Conservation (phyloP, 495 filamentous ascomycete genomes). For the Penicillium tannophilum region DNA sequence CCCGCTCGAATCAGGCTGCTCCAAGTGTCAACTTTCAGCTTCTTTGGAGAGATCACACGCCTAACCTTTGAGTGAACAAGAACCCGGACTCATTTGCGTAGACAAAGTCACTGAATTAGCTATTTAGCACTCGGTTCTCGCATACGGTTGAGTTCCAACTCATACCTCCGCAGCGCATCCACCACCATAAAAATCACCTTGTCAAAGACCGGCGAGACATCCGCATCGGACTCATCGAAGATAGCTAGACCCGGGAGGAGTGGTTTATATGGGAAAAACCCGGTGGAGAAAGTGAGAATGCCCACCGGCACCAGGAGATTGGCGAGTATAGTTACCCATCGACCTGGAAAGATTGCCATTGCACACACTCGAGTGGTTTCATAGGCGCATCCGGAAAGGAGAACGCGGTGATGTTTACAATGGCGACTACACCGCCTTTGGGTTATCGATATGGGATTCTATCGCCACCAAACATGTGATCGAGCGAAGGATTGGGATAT, state of each 20-base stretch:
- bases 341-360: constrained; percentile 24
- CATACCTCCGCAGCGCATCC: constrained; percentile 87
- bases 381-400: neutral
- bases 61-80: constrained; percentile 83
- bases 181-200: constrained; percentile 97
- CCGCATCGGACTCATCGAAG: constrained; percentile 52
- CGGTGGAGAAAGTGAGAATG: constrained; percentile 80
- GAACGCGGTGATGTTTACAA: constrained; percentile 10
- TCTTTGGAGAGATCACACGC: constrained; percentile 1
- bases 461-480: neutral
- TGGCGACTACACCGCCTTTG: constrained; percentile 24
- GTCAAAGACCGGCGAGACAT: constrained; percentile 65
- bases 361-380: neutral
- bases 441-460: constrained; percentile 2
- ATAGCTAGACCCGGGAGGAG: constrained; percentile 80
- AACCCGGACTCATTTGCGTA: constrained; percentile 83
- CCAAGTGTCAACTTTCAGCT: constrained; percentile 1
- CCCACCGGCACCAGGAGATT: constrained; percentile 80
- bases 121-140: constrained; percentile 2
- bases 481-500: neutral
- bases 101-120: constrained; percentile 82
- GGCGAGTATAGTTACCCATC: constrained; percentile 43
- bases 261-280: constrained; percentile 98
- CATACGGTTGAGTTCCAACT: neutral
- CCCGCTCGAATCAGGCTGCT: constrained; percentile 80